Evolutionary conservation across 1,284 basidiomycete genomes (phyloP), one percentile per base, ranked within the genome.

Genomic region (Bondarzewia mesenterica): DNA sequence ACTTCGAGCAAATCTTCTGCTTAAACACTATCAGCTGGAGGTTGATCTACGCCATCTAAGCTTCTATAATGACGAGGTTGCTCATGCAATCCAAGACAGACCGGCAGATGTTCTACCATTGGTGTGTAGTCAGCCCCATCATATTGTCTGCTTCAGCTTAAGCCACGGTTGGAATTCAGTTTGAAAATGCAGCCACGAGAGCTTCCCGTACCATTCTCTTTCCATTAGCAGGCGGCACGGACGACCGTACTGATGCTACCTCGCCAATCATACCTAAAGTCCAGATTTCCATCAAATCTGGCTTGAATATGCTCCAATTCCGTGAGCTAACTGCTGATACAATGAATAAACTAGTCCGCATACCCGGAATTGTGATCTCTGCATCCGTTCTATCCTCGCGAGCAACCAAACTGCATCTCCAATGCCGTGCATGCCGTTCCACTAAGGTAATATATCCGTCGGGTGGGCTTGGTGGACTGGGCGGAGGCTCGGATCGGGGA

Each of bases 291-390:
- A 74, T 99, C 35, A 84, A 80, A 59, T 93, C 90, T 16, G 88
- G 88, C 7, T 78, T 93, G 54, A 96, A 96, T 67, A 78, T 99
- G 69, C 82, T 91, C 52, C 90, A 92, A 61, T 98, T 99, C 69
- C 84, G 96, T 44, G 91, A 96, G 48, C 78, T 97, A 39, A 88
- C 85, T 52, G 95, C 96, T 4, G 81, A 94, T 57, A 93, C 88
- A 23, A 89, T 98, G 74, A 93, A 94, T 60, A 93, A 91, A 59
- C 84, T 99, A 38, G 95, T 99, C 29, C 87, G 96, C 53, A 81
- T 99, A 38, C 96, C 96, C 1, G 96, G 96, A 27, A 99, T 99
- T 60, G 93, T 99, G 62, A 97, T 99, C 63, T 95, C 94, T 35
- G 89, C 96, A 1, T 96, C 94, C 4, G 87, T 94, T 7, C 80